Conservation (phyloP, 1,284 basidiomycete species). For the Veloboletus limbatus region DNA sequence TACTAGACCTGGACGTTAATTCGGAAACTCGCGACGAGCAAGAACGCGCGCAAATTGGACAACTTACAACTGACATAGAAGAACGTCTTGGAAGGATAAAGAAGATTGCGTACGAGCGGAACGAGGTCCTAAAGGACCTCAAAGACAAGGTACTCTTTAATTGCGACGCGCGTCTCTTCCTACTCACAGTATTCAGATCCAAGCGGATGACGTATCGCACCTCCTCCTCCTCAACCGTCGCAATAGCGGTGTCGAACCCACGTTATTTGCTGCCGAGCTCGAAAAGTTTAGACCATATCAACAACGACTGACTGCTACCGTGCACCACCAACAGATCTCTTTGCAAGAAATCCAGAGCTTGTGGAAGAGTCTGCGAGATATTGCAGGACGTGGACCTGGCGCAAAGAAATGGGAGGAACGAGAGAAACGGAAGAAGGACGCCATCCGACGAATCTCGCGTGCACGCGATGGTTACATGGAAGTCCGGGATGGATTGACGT, state of each 20-base stretch:
- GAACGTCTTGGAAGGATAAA: conserved; percentile 73
- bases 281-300: conserved; percentile 96
- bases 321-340: conserved; percentile 72
- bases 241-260: conserved; percentile 79
- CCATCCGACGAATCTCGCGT: conserved; percentile 65
- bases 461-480: conserved; percentile 86
- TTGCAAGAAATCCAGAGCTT: conserved; percentile 69
- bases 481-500: conserved; percentile 81
- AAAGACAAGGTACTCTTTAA: conserved; percentile 75
- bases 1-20: conserved; percentile 72
- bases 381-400: conserved; percentile 66
- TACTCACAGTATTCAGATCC: conserved; percentile 56
- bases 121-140: conserved; percentile 86
- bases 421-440: conserved; percentile 74
- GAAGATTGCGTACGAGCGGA: conserved; percentile 83
- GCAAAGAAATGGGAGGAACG: conserved; percentile 79
- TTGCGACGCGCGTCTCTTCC: not conserved
- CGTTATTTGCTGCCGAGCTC: conserved; percentile 88
- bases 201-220: conserved; percentile 95
- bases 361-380: conserved; percentile 71
- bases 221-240: conserved; percentile 89
- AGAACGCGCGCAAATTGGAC: conserved; percentile 64
- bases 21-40: conserved; percentile 62
- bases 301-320: conserved; percentile 71
- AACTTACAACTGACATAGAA: conserved; percentile 73